Evolutionary conservation across 257 asterid genomes (phyloP), one percentile per base, ranked within the genome.

Genomic region (Rubia yunnanensis): DNA sequence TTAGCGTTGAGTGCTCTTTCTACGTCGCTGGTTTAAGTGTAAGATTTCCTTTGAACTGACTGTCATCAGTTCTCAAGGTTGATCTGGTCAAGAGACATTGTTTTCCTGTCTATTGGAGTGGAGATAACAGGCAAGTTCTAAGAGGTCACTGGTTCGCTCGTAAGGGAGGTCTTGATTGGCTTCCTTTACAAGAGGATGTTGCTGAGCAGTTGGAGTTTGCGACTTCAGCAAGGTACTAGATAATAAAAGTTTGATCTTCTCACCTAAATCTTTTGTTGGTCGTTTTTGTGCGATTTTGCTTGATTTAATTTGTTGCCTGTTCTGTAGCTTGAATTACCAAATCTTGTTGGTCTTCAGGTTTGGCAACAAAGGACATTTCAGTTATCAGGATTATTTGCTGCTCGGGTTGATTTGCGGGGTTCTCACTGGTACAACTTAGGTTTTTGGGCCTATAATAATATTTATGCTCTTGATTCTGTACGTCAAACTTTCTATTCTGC

Each of bases 91-190:
- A 83, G 73, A 84, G 99, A 70, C 96, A 90, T 60, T 88, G 92
- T 72, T 94, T 94, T 82, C 99, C 99, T 52, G 99, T 94, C 66
- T 94, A 90, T 73, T 90, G 97, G 99, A 81, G 78, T 69, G 99
- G 99, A 48, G 97, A 94, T 79, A 78, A 89, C 74, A 78, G 95
- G 34, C 87, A 97, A 64, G 96, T 94, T 53, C 69, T 94, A 66
- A 82, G 97, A 81, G 99, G 99, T 62, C 97, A 94, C 68, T 94
- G 99, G 99, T 94, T 90, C 80, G 97, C 96, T 71, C 92, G 95
- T 70, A 94, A 88, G 81, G 94, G 95, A 50, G 91, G 95, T 48
- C 91, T 90, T 53, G 97, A 90, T 81, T 94, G 99, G 99, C 89
- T 84, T 74, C 99, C 99, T 20, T 76, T 94, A 44, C 89, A 95